phyloP scores from a whole-genome alignment of 164 flowering plant species.

The Cinnamomum micranthum region DNA sequence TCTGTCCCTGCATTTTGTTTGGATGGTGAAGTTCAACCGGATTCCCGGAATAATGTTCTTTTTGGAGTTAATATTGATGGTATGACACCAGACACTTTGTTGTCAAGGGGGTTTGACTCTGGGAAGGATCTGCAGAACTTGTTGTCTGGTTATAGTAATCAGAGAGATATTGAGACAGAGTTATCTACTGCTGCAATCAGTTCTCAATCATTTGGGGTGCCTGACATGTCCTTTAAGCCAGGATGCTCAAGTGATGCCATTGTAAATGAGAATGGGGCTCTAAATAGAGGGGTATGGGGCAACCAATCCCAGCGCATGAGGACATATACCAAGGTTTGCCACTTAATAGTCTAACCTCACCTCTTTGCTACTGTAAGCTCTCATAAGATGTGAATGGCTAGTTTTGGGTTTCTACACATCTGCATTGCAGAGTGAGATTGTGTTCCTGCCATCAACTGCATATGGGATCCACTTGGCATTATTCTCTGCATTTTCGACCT shows the following conservation, averaged over 20 bases:
- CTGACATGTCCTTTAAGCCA: conserved; percentile 69
- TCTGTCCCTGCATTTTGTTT: conserved; percentile 53
- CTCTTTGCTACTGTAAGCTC: background rate
- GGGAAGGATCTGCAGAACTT: conserved; percentile 87
- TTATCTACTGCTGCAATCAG: conserved; percentile 76
- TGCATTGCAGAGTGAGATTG: background rate
- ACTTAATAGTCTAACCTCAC: background rate
- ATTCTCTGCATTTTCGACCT: background rate
- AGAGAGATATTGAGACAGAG: conserved; percentile 80
- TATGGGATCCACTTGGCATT: background rate
- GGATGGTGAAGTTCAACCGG: conserved; percentile 67
- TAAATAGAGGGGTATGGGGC: conserved; percentile 58
- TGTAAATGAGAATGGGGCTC: conserved; percentile 54
- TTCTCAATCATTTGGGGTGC: conserved; percentile 85
- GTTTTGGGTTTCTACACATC: background rate
- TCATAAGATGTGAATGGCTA: background rate
- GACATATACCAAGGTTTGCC: conserved; percentile 81
- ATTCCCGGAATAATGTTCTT: conserved; percentile 58
- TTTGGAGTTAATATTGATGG: conserved; percentile 58
- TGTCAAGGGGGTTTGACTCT: conserved; percentile 76
- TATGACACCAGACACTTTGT: conserved; percentile 66
- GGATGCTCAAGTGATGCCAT: conserved; percentile 67
- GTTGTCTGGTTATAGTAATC: conserved; percentile 58
- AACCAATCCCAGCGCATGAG: conserved; percentile 77
- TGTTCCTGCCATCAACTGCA: background rate